These are phyloP conservation scores for Pezicula neosporulosa DNA, from an alignment of 2,329 filamentous ascomycete genomes.

Conservation along the genomic window DNA sequence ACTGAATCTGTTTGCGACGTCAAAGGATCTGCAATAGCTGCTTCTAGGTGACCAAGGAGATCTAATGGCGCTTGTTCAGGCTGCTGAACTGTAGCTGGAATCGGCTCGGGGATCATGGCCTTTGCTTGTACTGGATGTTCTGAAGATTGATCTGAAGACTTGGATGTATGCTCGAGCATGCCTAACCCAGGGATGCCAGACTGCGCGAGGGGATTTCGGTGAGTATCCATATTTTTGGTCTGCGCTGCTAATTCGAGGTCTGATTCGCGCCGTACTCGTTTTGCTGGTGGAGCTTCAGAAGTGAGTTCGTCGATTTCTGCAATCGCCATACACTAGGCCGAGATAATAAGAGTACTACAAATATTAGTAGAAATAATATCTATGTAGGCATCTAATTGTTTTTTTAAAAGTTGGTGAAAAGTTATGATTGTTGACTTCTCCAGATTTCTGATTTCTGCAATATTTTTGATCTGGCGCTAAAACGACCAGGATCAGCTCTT, in stretches of 20 bases:
- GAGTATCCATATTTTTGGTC: neutral
- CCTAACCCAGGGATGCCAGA: conserved; percentile 8
- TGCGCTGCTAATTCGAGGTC: neutral
- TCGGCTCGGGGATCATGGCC: neutral
- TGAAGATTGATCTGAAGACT: neutral
- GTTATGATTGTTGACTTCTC: neutral
- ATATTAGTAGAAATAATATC: too few species aligned
- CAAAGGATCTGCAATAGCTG: neutral
- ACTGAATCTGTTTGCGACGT: neutral
- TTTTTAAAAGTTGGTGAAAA: too few species aligned
- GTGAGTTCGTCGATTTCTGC: conserved; percentile 8
- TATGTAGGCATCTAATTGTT: too few species aligned
- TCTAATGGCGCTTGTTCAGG: neutral
- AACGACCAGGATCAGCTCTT: neutral
- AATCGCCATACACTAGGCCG: conserved; percentile 6
- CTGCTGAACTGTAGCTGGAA: neutral
- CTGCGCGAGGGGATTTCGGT: neutral
- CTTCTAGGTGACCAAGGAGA: neutral
- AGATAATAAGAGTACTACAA: too few species aligned
- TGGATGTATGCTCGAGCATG: conserved; percentile 2
- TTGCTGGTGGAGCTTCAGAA: conserved; percentile 2
- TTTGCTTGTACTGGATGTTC: neutral
- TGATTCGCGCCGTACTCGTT: neutral
- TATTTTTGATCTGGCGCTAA: neutral
- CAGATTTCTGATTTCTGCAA: neutral